Evolutionary conservation across 2,329 filamentous ascomycete genomes (phyloP).

Genomic region (Diaporthe nobilis): DNA sequence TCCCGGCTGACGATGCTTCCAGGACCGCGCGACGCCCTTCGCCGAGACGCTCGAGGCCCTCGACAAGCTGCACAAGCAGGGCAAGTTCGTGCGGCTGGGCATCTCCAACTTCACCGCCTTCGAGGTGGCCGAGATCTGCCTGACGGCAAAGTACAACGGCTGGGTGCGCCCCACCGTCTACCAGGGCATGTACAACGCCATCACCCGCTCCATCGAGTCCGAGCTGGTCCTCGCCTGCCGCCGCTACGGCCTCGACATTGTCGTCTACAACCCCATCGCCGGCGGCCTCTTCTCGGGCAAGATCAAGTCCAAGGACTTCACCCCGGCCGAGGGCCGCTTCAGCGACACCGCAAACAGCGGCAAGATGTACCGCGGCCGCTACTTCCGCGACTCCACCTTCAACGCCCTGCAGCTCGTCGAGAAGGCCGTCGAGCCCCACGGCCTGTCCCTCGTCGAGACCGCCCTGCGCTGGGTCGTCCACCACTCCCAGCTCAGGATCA

Average conservation of each 20-base stretch:
- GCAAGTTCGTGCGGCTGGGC: constrained; percentile 86
- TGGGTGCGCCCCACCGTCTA: constrained; percentile 85
- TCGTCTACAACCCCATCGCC: constrained; percentile 86
- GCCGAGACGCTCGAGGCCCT: constrained; percentile 83
- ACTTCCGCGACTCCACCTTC: constrained; percentile 77
- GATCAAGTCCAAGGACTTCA: constrained; percentile 75
- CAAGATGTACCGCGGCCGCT: constrained; percentile 73
- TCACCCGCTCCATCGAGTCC: constrained; percentile 80
- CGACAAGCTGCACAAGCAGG: constrained; percentile 86
- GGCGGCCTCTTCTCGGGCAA: constrained; percentile 87
- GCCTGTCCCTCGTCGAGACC: constrained; percentile 78
- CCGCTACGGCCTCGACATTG: constrained; percentile 83
- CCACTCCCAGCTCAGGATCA: constrained; percentile 73
- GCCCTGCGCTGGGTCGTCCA: constrained; percentile 82
- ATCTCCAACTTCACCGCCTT: constrained; percentile 89
- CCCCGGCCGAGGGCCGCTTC: constrained; percentile 79
- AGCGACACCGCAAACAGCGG: constrained; percentile 68
- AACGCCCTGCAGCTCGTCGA: constrained; percentile 78
- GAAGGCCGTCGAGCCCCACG: constrained; percentile 75
- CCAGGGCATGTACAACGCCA: constrained; percentile 89
- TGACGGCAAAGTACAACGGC: constrained; percentile 82
- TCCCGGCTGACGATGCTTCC: background rate
- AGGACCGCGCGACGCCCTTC: constrained; percentile 78
- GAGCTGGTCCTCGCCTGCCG: constrained; percentile 82
- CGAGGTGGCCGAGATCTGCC: constrained; percentile 88